Percentiles rank a stretch among this genome's conserved stretches.
phyloP scores from a whole-genome alignment of 208 protist genomes.

The Trypanosoma lewisi region DNA sequence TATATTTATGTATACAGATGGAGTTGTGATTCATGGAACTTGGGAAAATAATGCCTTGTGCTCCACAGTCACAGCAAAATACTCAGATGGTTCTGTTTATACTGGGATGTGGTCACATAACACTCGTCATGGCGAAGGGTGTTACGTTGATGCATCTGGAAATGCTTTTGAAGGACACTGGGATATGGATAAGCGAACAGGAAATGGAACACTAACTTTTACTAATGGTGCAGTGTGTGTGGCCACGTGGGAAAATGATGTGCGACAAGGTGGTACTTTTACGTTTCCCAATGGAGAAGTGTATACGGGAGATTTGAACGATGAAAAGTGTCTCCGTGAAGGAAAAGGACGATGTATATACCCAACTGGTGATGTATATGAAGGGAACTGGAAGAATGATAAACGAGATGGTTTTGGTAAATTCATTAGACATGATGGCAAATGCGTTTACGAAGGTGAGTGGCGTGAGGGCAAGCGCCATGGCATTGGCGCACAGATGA shows the following conservation, averaged over 20 bases:
- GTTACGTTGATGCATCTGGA: conserved; percentile 35
- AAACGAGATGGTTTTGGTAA: conserved; percentile 62
- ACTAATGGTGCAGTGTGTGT: conserved; percentile 60
- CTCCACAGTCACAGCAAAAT: conserved; percentile 45
- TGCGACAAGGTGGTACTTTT: conserved; percentile 50
- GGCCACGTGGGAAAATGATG: conserved; percentile 59
- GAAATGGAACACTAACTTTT: conserved; percentile 52
- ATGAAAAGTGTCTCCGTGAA: conserved; percentile 39
- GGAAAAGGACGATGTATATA: conserved; percentile 76
- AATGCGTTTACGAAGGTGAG: conserved; percentile 66
- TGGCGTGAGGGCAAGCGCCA: conserved; percentile 65
- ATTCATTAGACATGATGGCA: conserved; percentile 22
- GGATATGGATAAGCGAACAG: conserved; percentile 51
- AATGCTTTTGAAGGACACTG: conserved; percentile 70
- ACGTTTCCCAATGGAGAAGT: conserved; percentile 77
- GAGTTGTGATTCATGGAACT: conserved; percentile 38
- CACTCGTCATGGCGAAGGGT: conserved; percentile 58
- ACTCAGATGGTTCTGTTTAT: conserved; percentile 70
- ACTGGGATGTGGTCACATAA: conserved; percentile 57
- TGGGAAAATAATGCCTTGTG: conserved; percentile 48
- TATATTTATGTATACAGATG: conserved; percentile 43
- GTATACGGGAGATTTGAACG: conserved; percentile 73
- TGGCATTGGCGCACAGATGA: conserved; percentile 64
- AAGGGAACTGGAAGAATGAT: conserved; percentile 73
- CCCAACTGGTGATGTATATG: conserved; percentile 74